Conservation (phyloP, 148 eudicot species). For the Persicaria maculosa region DNA sequence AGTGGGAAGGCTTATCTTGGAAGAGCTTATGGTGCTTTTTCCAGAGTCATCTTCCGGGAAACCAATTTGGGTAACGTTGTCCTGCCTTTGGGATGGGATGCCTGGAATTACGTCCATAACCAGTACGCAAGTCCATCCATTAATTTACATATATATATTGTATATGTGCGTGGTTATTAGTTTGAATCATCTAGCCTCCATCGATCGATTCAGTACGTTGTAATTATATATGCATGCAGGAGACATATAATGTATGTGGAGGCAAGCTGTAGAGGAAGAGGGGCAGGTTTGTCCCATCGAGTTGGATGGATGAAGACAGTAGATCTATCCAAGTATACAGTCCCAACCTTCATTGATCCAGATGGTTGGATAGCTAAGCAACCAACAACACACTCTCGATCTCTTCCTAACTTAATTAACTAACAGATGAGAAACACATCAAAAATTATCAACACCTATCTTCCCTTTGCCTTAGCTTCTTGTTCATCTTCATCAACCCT, state of each 20-base stretch:
- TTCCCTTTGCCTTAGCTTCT: no score
- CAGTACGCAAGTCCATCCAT: background rate
- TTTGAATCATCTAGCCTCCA: no score
- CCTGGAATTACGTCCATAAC: conserved; percentile 8
- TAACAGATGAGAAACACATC: no score
- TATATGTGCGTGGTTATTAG: no score
- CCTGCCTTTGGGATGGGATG: conserved; percentile 19
- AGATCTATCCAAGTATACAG: background rate
- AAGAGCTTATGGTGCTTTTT: conserved; percentile 14
- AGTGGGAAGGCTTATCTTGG: conserved; percentile 16
- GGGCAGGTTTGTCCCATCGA: conserved; percentile 15
- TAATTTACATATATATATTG: no score
- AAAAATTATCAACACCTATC: no score
- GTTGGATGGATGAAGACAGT: conserved; percentile 17
- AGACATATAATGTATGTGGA: conserved; percentile 18
- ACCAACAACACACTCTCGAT: background rate
- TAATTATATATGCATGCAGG: background rate
- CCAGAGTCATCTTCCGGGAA: conserved; percentile 19
- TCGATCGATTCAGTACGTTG: background rate
- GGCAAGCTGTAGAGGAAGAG: conserved; percentile 19
- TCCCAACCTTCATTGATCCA: conserved; percentile 10
- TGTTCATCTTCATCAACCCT: no score
- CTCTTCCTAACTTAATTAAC: no score
- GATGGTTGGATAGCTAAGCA: conserved; percentile 12
- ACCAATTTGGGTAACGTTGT: background rate